Evolutionary conservation across 192 early-diverging fungal genomes (phyloP).

Genomic region (Allomyces javanicus): DNA sequence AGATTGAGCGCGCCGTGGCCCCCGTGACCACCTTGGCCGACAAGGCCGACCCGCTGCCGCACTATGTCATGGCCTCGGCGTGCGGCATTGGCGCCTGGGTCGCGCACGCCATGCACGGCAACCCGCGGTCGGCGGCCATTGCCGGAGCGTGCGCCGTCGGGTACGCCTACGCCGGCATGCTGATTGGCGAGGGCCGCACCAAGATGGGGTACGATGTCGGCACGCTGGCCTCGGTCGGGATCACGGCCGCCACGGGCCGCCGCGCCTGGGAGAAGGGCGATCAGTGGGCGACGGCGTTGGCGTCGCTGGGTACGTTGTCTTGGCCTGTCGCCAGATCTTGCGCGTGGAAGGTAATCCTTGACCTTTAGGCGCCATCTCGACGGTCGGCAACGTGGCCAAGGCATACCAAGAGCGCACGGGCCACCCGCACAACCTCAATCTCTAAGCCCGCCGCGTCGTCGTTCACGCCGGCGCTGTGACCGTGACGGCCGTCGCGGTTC

Average conservation of each 20-base stretch:
- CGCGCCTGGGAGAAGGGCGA: background rate
- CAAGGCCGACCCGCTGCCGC: background rate
- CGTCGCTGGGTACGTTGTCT: background rate
- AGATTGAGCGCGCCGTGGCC: background rate
- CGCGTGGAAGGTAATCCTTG: too few species aligned
- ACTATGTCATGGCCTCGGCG: background rate
- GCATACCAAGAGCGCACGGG: background rate
- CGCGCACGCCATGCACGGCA: background rate
- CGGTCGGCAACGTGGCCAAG: background rate
- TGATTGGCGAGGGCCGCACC: background rate
- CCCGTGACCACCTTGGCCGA: background rate
- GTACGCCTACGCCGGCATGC: background rate
- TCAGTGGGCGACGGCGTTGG: background rate
- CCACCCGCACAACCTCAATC: background rate
- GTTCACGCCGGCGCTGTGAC: too few species aligned
- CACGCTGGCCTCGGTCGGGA: background rate
- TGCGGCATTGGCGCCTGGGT: background rate
- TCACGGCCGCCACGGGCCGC: background rate
- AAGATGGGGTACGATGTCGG: background rate
- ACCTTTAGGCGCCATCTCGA: background rate
- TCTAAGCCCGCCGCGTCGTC: too few species aligned
- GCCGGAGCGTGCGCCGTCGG: background rate
- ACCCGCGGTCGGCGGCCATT: background rate
- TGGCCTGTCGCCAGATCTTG: too few species aligned
- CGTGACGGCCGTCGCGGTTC: too few species aligned